Evolutionary conservation across 1,284 basidiomycete species (phyloP), one percentile per base, ranked within the genome.

Genomic region (Cutaneotrichosporon cyanovorans): DNA sequence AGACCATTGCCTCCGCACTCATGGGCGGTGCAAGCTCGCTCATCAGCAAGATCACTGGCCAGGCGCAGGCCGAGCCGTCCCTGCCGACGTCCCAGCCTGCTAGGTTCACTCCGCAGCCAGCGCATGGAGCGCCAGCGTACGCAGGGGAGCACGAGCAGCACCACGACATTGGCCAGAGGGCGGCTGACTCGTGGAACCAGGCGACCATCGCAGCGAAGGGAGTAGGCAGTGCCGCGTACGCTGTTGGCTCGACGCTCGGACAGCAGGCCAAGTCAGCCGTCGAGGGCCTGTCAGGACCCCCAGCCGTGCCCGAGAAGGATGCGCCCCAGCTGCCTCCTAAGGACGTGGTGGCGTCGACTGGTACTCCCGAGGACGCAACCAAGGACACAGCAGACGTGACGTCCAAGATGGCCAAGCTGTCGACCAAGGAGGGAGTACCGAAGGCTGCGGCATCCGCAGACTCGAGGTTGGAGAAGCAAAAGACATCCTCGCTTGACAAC

Each of bases 161-260:
- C 37, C 36, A 43, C 40, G 42, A 37, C 41, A 6, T 60, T 65
- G 30, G 42, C 57, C 12, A n/a, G n/a, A n/a, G n/a, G n/a, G n/a
- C n/a, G n/a, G 62, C 61, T 21, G 59, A 66, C 36, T 56, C 58
- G 32, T 72, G 67, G 67, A 54, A 60, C 21, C 65, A 72, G 51
- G 61, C 62, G 2, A 58, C 59, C 1, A 58, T 70, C 19, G 66
- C 62, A 14, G 68, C 65, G 10, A 57, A 59, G 37, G 68, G 65
- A 9, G 52, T 65, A 4, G 65, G 62, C 11, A 42, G 47, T 9
- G 68, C 64, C 3, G 61, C 65, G 9, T 56, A 45, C 11, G 59
- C 58, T 5, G 62, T 69, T 5, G 65, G 60, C 19, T 53, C 52
- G 5, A 58, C 61, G 16, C 40, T 65, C n/a, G 63, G 63, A 37